Evolutionary conservation across 176 grass and related monocot species (phyloP), one percentile per base, ranked within the genome.

Genomic region (Oryza longistaminata): DNA sequence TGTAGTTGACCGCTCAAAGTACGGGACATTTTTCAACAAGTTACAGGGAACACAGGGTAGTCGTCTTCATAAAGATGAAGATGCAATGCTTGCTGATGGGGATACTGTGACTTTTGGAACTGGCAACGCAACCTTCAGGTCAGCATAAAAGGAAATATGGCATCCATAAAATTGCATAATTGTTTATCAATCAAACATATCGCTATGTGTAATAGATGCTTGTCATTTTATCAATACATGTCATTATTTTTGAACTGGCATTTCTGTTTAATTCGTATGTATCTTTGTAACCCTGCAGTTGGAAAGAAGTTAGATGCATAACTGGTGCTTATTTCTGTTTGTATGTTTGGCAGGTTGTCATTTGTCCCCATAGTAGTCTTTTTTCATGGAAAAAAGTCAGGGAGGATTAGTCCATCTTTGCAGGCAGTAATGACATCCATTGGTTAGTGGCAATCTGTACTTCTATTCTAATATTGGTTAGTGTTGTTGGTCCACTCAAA

Each of bases 41-140:
- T 83, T 88, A 85, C 70, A 68, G 7, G 96, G 87, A 40, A 66
- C 83, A 64, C 87, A 93, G 65, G 83, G 89, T 43, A 88, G 73
- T 77, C 82, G 86, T 8, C 77, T 95, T 58, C 76, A 70, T 46
- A 98, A 94, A 87, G 90, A 92, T 83, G 88, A 90, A 65, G 83
- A 86, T 77, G 58, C 53, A 50, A 83, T 88, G 82, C 91, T 98
- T 81, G 76, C 29, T 39, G 91, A 95, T 83, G 93, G 85, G 31
- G 91, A 98, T 49, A 64, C 58, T 71, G 86, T 95, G 39, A 98
- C 96, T 61, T 98, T 98, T 87, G 96, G 96, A 72, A 98, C 85
- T 43, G 86, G 85, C 39, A 89, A 64, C 83, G 86, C 88, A n/a
- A 93, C 87, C 55, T 95, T 98, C 74, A 95, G 88, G 96, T 93